Evolutionary conservation across 1,139 yeast species (phyloP).

Genomic region (Saccharomycopsis hybrid): DNA sequence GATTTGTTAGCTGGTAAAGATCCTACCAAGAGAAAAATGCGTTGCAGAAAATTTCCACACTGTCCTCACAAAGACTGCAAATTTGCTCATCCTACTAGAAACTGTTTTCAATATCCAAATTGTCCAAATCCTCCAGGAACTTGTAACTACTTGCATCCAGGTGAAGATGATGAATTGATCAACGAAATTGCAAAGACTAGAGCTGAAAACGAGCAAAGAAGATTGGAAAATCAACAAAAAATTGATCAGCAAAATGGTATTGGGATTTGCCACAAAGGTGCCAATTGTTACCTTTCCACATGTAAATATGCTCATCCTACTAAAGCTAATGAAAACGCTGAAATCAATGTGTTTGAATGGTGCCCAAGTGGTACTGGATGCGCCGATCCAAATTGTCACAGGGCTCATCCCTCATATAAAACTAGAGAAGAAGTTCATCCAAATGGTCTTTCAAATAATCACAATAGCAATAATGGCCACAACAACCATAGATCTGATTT

Average conservation of each 20-base stretch:
- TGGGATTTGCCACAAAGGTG: conserved; percentile 69
- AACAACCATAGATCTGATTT: too few relatives aligned
- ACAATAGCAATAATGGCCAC: too few relatives aligned
- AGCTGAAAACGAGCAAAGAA: conserved; percentile 38
- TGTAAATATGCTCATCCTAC: conserved; percentile 93
- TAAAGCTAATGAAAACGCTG: conserved; percentile 70
- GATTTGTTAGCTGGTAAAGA: conserved; percentile 23
- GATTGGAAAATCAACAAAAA: conserved; percentile 17
- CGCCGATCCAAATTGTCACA: conserved; percentile 51
- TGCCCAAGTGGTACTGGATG: conserved; percentile 68
- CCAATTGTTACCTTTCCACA: conserved; percentile 62
- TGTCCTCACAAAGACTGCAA: conserved; percentile 62
- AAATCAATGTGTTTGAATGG: conserved; percentile 66
- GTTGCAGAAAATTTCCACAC: conserved; percentile 76
- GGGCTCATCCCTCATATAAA: conserved; percentile 76
- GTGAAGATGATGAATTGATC: conserved; percentile 69
- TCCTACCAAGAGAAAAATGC: conserved; percentile 43
- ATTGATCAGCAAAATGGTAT: conserved; percentile 36
- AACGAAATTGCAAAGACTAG: conserved; percentile 57
- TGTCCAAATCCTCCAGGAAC: conserved; percentile 80
- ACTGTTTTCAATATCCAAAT: conserved; percentile 70
- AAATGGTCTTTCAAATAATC: conserved; percentile 12
- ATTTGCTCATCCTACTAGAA: conserved; percentile 73
- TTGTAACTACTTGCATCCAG: conserved; percentile 77
- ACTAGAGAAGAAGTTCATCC: conserved; percentile 25